These are phyloP conservation scores for Verticillium tricorpus DNA, from an alignment of 2,329 filamentous ascomycete genomes.

Conservation along the genomic window DNA sequence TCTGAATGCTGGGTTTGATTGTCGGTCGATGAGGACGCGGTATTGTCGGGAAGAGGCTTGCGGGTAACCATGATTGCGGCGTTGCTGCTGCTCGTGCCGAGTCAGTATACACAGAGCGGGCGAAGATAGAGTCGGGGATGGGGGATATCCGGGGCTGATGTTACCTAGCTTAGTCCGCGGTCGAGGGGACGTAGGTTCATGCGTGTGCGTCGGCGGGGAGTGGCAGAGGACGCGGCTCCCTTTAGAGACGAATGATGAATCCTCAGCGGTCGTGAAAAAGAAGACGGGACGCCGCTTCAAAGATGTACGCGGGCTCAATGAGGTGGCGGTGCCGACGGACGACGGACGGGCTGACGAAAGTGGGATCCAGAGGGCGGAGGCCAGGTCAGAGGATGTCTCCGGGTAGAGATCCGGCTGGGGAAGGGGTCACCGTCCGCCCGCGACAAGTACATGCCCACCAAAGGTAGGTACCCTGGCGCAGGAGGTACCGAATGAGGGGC, in stretches of 20 bases:
- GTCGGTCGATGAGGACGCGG: slow-evolving; percentile 17
- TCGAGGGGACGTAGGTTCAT: not conserved
- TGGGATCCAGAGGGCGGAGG: not conserved
- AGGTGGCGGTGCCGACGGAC: not conserved
- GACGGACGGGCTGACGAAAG: not conserved
- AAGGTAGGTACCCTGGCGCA: not conserved
- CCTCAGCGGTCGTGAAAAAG: not conserved
- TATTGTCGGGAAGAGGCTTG: slow-evolving; percentile 29
- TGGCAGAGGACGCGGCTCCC: not conserved
- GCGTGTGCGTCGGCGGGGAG: not conserved
- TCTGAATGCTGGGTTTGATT: slow-evolving; percentile 15
- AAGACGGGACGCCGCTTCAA: not conserved
- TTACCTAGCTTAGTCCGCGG: not conserved
- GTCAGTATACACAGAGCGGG: not conserved
- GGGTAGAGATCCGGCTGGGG: not conserved
- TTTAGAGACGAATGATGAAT: not conserved
- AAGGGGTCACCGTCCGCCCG: not conserved
- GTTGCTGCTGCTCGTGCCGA: not conserved
- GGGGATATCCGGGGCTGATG: too few species aligned
- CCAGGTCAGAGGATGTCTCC: not conserved
- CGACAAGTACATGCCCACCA: too few species aligned
- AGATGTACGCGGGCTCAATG: not conserved
- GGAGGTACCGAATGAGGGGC: not conserved
- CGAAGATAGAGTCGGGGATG: too few species aligned
- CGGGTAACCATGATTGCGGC: slow-evolving; percentile 34